Percentiles rank a stretch among this genome's conserved stretches.
Conservation (phyloP, 768 basidiomycete species). For the Pleurotus platypus region DNA sequence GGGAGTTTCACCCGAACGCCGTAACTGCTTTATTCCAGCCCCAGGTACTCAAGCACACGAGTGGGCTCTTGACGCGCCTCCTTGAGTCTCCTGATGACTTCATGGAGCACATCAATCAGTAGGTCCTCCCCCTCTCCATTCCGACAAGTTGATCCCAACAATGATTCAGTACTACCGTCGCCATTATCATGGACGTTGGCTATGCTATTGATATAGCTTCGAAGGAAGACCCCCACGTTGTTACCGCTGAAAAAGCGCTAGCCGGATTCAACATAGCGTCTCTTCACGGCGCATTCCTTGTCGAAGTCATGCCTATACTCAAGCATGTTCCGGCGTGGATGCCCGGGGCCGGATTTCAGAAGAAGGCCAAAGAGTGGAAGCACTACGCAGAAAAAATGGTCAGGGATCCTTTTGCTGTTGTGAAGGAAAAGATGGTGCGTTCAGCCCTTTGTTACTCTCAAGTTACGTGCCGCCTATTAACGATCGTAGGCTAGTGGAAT, state of each 20-base stretch:
- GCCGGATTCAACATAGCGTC: slow-evolving; percentile 28
- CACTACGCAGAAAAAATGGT: slow-evolving; percentile 24
- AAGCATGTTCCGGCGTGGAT: slow-evolving; percentile 38
- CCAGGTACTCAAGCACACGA: slow-evolving; percentile 23
- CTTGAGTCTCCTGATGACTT: slow-evolving; percentile 35
- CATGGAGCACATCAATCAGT: slow-evolving; percentile 32
- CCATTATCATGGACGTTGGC: slow-evolving; percentile 16
- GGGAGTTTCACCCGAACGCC: slow-evolving; percentile 34
- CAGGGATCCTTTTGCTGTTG: slow-evolving; percentile 27
- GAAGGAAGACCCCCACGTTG: slow-evolving; percentile 40
- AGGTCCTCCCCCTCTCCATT: slow-evolving; percentile 12
- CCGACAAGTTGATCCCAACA: not conserved
- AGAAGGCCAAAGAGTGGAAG: slow-evolving; percentile 28
- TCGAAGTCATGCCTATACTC: slow-evolving; percentile 37
- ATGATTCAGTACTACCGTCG: slow-evolving; percentile 3
- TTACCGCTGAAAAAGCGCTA: slow-evolving; percentile 34
- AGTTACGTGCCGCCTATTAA: not conserved
- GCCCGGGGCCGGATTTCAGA: slow-evolving; percentile 38
- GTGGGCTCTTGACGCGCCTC: slow-evolving; percentile 26
- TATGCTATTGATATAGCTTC: slow-evolving; percentile 43
- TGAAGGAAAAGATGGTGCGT: slow-evolving; percentile 23
- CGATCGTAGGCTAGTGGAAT: not conserved
- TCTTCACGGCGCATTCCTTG: slow-evolving; percentile 40
- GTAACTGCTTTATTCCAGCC: slow-evolving; percentile 23
- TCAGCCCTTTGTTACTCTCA: not conserved